phyloP scores from a whole-genome alignment of 306 rosid genomes.

The Quercus dentata region DNA sequence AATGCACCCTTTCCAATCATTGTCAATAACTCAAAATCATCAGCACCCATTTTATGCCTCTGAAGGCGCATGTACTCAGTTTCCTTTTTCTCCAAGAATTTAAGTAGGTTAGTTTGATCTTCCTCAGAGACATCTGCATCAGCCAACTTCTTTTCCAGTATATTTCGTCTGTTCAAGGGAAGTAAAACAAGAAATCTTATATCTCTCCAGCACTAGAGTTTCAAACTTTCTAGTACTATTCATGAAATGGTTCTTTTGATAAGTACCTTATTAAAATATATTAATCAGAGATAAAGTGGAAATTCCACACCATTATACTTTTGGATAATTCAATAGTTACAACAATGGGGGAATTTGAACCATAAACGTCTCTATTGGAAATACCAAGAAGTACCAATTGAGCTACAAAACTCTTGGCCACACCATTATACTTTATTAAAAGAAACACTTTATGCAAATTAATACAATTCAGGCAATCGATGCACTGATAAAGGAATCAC shows the following conservation, averaged over 20 bases:
- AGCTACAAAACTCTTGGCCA: no score
- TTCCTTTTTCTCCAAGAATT: conserved; percentile 94
- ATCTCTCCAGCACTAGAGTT: not conserved
- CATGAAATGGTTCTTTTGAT: not conserved
- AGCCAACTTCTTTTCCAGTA: conserved; percentile 90
- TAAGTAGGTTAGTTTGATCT: conserved; percentile 91
- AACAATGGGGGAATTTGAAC: no score
- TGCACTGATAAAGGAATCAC: not conserved
- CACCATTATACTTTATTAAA: no score
- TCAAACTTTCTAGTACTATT: not conserved
- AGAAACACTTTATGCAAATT: not conserved
- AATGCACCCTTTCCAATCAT: conserved; percentile 99
- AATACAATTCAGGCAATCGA: not conserved
- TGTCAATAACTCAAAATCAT: conserved; percentile 89
- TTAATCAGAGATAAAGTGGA: not conserved
- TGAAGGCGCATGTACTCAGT: conserved; percentile 98
- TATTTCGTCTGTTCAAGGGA: conserved; percentile 53
- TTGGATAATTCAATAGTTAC: not conserved
- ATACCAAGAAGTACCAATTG: no score
- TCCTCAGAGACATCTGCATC: conserved; percentile 99
- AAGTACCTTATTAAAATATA: not conserved
- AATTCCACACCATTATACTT: not conserved
- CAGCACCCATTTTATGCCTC: conserved; percentile 97
- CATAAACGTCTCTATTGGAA: no score
- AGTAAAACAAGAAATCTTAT: conserved; percentile 9